phyloP scores from a whole-genome alignment of 2,329 filamentous ascomycete genomes.

The Fusarium torulosum region DNA sequence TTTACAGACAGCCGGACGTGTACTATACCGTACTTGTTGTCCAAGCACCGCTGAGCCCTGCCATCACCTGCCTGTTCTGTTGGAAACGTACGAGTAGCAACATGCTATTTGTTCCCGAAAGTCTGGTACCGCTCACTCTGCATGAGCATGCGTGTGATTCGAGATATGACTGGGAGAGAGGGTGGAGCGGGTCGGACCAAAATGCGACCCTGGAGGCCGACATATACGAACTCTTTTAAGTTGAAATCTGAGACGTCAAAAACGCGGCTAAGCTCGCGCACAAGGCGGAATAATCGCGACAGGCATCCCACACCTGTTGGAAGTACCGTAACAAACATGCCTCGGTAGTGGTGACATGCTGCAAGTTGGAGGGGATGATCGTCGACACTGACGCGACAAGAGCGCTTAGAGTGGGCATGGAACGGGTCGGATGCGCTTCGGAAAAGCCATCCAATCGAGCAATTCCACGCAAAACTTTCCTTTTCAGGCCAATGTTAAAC shows the following conservation, averaged over 20 bases:
- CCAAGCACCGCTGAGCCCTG: constrained; percentile 38
- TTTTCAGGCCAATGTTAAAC: constrained; percentile 28
- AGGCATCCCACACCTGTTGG: constrained; percentile 15
- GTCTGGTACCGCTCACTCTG: constrained; percentile 51
- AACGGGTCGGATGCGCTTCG: constrained; percentile 27
- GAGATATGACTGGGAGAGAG: constrained; percentile 36
- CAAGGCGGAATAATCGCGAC: constrained; percentile 42
- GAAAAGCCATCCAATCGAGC: constrained; percentile 22
- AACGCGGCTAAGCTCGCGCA: constrained; percentile 40
- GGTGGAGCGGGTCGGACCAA: constrained; percentile 21
- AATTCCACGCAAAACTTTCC: constrained; percentile 35
- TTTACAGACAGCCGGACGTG: constrained; percentile 26
- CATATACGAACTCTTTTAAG: constrained; percentile 46
- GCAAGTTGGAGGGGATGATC: constrained; percentile 26
- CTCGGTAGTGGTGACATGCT: constrained; percentile 26
- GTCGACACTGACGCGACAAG: constrained; percentile 35
- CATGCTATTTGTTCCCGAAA: constrained; percentile 46
- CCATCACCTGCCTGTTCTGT: constrained; percentile 38
- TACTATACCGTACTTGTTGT: constrained; percentile 22
- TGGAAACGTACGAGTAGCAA: constrained; percentile 44
- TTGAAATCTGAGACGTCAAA: constrained; percentile 42
- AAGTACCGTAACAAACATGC: constrained; percentile 13
- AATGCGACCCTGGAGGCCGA: constrained; percentile 33
- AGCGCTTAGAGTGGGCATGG: constrained; percentile 48
- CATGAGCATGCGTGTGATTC: constrained; percentile 42